Base-by-base conservation (phyloP, 2,329 filamentous ascomycete genomes). In the Cladophialophora carrionii region DNA sequence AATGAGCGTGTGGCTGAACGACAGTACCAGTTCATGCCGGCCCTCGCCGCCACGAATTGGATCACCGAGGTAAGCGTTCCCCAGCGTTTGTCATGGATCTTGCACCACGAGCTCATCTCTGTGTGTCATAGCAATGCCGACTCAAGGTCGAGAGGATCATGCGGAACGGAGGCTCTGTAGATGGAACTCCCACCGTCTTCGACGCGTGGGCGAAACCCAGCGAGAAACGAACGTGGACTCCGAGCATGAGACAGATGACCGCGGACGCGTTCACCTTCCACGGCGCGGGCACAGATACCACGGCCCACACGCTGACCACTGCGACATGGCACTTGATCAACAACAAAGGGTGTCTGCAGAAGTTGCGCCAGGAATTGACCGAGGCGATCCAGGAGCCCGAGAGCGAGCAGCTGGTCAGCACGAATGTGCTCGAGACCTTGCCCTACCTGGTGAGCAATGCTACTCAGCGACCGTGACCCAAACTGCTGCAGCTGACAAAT, bases 31-130 rank as follows among this genome's bases (percentile, higher is more conserved):
- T 48, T 63, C 20, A 53, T 63, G 24, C 54, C 61, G 7, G 41
- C 58, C 9, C 31, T 57, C n/a, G 58, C 58, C 10, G 51, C 52
- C 17, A 65, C 58, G 20, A 76, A 76, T 2, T 74, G 72, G 31
- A 65, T 74, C 3, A 63, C 65, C 3, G 64, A 69, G n/a, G 60
- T 63, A 31, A 56, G 51, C 22, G 20, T 34, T n/a, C 34, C 24
- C 7, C 22, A 2, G n/a, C 26, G 9, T 20, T 52, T 3, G 20
- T 26, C 17, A 26, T 31, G 32, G n/a, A 46, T 61, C 56, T 8
- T 5, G n/a, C 9, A 17, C 10, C 10, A 7, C 24, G 14, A 10
- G 17, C 17, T 22, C 6, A 46, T 2, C 32, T 17, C 32, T 17
- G 20, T 24, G 12, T 9, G 24, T 12, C 14, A 57, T 22, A 66